Evolutionary conservation across 2,329 filamentous ascomycete genomes (phyloP).

Genomic region (Colletotrichum ledebouriae): DNA sequence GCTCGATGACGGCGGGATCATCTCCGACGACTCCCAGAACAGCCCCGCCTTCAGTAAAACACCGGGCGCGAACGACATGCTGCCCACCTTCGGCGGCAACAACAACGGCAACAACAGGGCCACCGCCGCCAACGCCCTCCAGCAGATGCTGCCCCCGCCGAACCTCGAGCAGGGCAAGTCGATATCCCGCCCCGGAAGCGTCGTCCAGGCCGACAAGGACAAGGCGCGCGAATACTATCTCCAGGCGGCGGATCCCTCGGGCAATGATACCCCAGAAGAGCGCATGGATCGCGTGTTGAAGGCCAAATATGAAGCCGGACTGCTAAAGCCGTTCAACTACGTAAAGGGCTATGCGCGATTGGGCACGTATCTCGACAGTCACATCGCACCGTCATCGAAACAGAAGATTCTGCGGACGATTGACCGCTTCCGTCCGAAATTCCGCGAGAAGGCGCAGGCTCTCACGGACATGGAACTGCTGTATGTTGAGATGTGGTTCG

Average conservation of each 20-base stretch:
- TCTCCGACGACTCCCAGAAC: constrained; percentile 75
- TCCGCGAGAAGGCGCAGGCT: constrained; percentile 92
- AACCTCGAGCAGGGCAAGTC: constrained; percentile 63
- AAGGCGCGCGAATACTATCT: constrained; percentile 93
- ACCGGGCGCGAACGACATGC: constrained; percentile 60
- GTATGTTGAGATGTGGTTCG: constrained; percentile 99
- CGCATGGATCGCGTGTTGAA: constrained; percentile 94
- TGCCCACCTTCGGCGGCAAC: constrained; percentile 63
- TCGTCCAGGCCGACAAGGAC: constrained; percentile 78
- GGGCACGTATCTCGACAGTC: constrained; percentile 90
- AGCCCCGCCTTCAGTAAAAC: constrained; percentile 57
- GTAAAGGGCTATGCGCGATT: constrained; percentile 94
- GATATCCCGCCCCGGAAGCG: constrained; percentile 72
- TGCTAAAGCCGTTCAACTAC: constrained; percentile 98
- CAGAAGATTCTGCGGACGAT: constrained; percentile 93
- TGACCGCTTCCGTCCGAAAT: constrained; percentile 94
- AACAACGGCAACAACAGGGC: constrained; percentile 43
- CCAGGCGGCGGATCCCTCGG: constrained; percentile 94
- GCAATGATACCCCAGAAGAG: constrained; percentile 87
- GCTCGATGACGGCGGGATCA: constrained; percentile 83
- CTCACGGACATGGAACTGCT: constrained; percentile 95
- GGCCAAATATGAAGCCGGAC: constrained; percentile 95
- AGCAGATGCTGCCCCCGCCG: constrained; percentile 62
- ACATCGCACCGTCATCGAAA: constrained; percentile 85
- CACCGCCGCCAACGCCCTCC: constrained; percentile 44